Evolutionary conservation across 2,329 filamentous ascomycete genomes (phyloP).

Genomic region (Beauveria sp.): DNA sequence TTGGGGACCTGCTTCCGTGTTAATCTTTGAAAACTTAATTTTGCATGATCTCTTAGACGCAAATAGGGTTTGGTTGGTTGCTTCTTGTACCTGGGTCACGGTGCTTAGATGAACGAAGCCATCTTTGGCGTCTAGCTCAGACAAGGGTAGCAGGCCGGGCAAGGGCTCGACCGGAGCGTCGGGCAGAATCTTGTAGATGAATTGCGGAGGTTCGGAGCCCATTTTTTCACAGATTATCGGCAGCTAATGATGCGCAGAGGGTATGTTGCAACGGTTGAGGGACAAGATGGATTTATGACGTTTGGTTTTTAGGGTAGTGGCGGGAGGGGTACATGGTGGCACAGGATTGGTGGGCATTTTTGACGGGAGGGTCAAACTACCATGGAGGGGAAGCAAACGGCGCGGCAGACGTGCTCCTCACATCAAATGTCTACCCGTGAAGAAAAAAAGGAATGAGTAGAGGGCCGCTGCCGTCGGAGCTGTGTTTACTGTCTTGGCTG

Average conservation of each 20-base stretch:
- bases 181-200: constrained; percentile 55
- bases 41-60: too few relatives aligned
- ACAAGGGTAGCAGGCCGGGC: constrained; percentile 47
- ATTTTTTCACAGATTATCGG: constrained; percentile 16
- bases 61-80: neutral
- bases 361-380: too few relatives aligned
- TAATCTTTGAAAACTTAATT: neutral
- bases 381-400: too few relatives aligned
- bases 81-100: constrained; percentile 39
- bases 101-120: constrained; percentile 57
- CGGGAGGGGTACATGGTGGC: neutral
- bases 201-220: constrained; percentile 28
- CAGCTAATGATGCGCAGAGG: neutral
- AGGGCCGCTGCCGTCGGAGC: constrained; percentile 55
- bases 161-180: constrained; percentile 43
- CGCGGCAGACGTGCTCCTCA: too few relatives aligned
- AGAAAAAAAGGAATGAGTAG: constrained; percentile 34
- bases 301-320: constrained; percentile 2
- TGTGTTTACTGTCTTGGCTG: constrained; percentile 59
- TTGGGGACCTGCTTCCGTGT: constrained; percentile 31
- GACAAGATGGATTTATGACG: neutral
- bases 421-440: too few relatives aligned
- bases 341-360: neutral
- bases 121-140: constrained; percentile 50
- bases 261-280: neutral